A percentile compares a stretch with the other conserved stretches of the same genome.
Evolutionary conservation across 2,329 filamentous ascomycete genomes (phyloP).

Genomic region (Cladosporium sp.): DNA sequence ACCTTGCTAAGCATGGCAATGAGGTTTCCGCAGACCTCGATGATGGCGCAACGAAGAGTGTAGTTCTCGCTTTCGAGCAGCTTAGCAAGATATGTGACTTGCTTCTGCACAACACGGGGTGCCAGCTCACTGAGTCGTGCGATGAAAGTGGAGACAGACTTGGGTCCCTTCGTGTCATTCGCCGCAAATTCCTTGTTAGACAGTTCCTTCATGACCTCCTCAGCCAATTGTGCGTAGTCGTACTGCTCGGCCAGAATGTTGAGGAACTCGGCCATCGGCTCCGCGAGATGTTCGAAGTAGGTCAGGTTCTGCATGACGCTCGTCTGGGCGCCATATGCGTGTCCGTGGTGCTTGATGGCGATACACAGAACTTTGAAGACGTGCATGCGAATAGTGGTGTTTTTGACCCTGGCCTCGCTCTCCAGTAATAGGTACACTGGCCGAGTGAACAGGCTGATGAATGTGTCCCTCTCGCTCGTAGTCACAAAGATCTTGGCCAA

Average conservation of each 20-base stretch:
- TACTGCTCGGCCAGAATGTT: constrained; percentile 96
- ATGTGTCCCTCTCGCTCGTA: constrained; percentile 93
- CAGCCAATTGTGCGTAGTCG: constrained; percentile 91
- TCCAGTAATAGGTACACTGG: constrained; percentile 93
- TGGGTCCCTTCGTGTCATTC: constrained; percentile 91
- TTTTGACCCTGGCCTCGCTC: constrained; percentile 90
- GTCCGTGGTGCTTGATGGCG: constrained; percentile 95
- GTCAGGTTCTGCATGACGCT: constrained; percentile 97
- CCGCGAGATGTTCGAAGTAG: constrained; percentile 97
- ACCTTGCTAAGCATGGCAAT: constrained; percentile 87
- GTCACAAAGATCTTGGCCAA: constrained; percentile 91
- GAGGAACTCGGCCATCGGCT: constrained; percentile 97
- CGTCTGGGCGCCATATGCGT: constrained; percentile 94
- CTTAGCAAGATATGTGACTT: constrained; percentile 93
- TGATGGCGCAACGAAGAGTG: constrained; percentile 86
- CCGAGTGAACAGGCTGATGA: constrained; percentile 86
- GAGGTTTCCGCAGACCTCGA: constrained; percentile 96
- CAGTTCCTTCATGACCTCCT: constrained; percentile 89
- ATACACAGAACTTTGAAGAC: constrained; percentile 96
- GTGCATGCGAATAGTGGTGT: constrained; percentile 87
- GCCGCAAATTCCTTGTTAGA: constrained; percentile 98
- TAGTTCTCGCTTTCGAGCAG: constrained; percentile 97
- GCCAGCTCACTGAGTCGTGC: constrained; percentile 89
- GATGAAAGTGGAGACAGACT: constrained; percentile 93
- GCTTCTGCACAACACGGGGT: constrained; percentile 90